phyloP scores from a whole-genome alignment of 2,329 filamentous ascomycete genomes.

The Oidium heveae region DNA sequence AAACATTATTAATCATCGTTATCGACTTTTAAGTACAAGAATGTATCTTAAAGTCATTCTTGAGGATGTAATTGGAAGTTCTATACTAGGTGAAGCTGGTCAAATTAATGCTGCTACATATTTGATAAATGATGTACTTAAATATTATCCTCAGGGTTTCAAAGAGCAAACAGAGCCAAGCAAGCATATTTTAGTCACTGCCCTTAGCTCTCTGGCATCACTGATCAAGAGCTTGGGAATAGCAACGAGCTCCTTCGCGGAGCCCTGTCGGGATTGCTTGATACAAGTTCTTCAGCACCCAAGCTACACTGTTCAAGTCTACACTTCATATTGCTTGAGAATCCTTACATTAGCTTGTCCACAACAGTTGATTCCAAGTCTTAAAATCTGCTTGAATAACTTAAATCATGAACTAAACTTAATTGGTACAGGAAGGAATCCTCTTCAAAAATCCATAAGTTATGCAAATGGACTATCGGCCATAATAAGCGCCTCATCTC shows the following conservation, averaged over 20 bases:
- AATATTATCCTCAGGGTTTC: conserved; percentile 77
- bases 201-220: conserved; percentile 55
- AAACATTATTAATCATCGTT: conserved; percentile 59
- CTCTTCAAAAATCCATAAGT: conserved; percentile 61
- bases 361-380: conserved; percentile 68
- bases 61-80: conserved; percentile 56
- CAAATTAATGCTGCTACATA: conserved; percentile 61
- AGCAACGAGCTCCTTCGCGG: conserved; percentile 53
- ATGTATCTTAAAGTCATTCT: conserved; percentile 66
- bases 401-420: conserved; percentile 65
- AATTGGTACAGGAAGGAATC: conserved; percentile 48
- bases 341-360: conserved; percentile 75
- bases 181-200: conserved; percentile 60
- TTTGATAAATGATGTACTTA: conserved; percentile 68
- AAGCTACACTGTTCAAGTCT: conserved; percentile 86
- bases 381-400: conserved; percentile 93
- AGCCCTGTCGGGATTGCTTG: conserved; percentile 62
- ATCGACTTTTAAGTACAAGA: conserved; percentile 61
- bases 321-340: conserved; percentile 65
- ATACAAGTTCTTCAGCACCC: conserved; percentile 82
- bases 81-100: conserved; percentile 70
- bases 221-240: conserved; percentile 62
- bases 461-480: conserved; percentile 82
- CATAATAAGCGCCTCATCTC: conserved; percentile 66
- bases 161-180: conserved; percentile 72